These are phyloP conservation scores for Chloranthus sessilifolius DNA, from an alignment of 164 flowering plant genomes.

Conservation along the genomic window DNA sequence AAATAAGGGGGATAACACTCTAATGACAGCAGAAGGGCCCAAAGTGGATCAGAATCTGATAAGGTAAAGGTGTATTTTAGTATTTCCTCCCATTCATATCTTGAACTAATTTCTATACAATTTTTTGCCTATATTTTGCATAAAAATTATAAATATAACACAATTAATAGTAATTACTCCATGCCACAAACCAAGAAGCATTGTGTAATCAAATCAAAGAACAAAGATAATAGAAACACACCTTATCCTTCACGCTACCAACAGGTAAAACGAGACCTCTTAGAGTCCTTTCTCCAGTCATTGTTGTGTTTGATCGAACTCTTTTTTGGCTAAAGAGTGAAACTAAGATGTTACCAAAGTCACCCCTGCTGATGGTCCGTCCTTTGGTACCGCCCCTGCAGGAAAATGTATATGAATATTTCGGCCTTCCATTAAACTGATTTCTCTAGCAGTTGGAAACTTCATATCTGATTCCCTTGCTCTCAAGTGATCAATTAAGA, in stretches of 20 bases:
- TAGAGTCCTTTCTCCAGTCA: slow-evolving; percentile 99
- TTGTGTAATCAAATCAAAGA: too few species aligned
- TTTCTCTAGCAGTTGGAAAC: slow-evolving; percentile 45
- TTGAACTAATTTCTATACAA: too few species aligned
- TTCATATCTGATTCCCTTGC: slow-evolving; percentile 77
- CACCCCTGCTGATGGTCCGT: slow-evolving; percentile 99
- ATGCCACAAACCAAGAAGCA: too few species aligned
- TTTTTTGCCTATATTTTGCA: too few species aligned
- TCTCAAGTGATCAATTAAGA: slow-evolving; percentile 71
- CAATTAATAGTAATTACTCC: too few species aligned
- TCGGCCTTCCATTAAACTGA: slow-evolving; percentile 67
- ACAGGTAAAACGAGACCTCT: slow-evolving; percentile 97
- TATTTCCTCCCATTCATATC: too few species aligned
- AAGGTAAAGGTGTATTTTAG: too few species aligned
- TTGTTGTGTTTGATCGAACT: slow-evolving; percentile 94
- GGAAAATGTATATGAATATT: slow-evolving; percentile 99
- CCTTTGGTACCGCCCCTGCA: slow-evolving; percentile 98
- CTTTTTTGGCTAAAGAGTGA: slow-evolving; percentile 69
- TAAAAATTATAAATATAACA: too few species aligned
- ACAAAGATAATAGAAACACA: too few species aligned
- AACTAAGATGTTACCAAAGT: slow-evolving; percentile 95
- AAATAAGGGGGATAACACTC: too few species aligned
- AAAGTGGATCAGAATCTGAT: too few species aligned
- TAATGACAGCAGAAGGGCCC: too few species aligned
- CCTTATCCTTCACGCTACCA: slow-evolving; percentile 99